phyloP scores from a whole-genome alignment of 352 stramenopile genomes.

The Plasmopara halstedii region DNA sequence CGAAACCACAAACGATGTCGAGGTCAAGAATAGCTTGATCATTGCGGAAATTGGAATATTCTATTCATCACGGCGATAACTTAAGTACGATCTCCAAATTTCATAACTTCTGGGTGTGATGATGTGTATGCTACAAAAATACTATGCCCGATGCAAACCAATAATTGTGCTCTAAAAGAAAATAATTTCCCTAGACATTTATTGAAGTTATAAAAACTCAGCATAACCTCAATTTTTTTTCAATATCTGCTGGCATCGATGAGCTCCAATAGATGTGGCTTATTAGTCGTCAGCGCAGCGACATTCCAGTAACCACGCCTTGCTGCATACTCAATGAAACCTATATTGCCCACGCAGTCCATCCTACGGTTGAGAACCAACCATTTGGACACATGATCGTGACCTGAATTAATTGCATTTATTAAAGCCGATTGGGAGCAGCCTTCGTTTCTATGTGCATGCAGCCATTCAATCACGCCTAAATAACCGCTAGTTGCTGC shows the following conservation, averaged over 20 bases:
- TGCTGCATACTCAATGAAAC: slow-evolving; percentile 31
- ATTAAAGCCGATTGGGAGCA: slow-evolving; percentile 63
- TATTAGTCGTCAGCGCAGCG: slow-evolving; percentile 23
- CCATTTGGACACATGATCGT: slow-evolving; percentile 50
- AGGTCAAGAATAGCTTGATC: too few species aligned
- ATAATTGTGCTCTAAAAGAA: too few species aligned
- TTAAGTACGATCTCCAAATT: too few species aligned
- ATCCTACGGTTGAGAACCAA: slow-evolving; percentile 34
- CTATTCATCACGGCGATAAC: too few species aligned
- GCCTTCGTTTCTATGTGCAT: slow-evolving; percentile 43
- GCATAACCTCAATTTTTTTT: too few species aligned
- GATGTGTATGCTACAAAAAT: too few species aligned
- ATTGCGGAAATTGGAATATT: too few species aligned
- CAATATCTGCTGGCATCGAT: slow-evolving; percentile 13
- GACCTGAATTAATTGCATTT: slow-evolving; percentile 48
- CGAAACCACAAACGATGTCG: too few species aligned
- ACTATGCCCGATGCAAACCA: too few species aligned
- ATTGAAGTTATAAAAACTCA: too few species aligned
- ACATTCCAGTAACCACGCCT: slow-evolving; percentile 25
- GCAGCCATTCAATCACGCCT: slow-evolving; percentile 42
- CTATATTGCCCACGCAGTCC: slow-evolving; percentile 28
- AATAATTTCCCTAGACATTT: too few species aligned
- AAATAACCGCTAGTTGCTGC: slow-evolving; percentile 40
- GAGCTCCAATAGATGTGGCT: slow-evolving; percentile 24
- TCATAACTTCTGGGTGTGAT: too few species aligned